Evolutionary conservation across 441 rosid species (phyloP).

Genomic region (Mallotus repandus): DNA sequence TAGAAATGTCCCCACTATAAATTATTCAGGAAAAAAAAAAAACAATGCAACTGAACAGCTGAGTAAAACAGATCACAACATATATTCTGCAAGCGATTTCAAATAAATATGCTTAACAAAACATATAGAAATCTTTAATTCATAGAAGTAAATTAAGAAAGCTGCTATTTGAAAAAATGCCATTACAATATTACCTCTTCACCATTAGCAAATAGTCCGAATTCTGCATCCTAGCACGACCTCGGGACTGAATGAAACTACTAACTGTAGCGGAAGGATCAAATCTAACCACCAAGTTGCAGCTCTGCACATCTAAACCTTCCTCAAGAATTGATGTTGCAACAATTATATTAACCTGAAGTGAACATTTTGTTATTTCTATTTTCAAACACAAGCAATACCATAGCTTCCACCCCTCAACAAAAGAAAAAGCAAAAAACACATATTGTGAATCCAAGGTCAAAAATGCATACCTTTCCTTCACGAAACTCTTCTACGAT

Average conservation of each 20-base stretch:
- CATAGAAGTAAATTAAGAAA: background rate
- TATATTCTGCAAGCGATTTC: background rate
- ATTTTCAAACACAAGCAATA: constrained; percentile 13
- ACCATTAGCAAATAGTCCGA: constrained; percentile 85
- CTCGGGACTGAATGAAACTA: constrained; percentile 95
- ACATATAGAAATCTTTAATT: background rate
- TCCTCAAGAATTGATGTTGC: constrained; percentile 96
- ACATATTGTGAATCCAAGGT: background rate
- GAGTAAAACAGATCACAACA: background rate
- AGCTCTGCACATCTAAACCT: constrained; percentile 88
- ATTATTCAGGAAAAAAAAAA: constrained; percentile 15
- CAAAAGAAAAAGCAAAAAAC: background rate
- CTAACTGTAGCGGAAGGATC: constrained; percentile 74
- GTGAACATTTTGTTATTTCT: constrained; percentile 28
- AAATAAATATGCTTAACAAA: background rate
- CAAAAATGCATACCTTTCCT: constrained; percentile 58
- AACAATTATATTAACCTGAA: constrained; percentile 79
- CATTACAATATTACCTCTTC: constrained; percentile 39
- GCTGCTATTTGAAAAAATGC: background rate
- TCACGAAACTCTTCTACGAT: constrained; percentile 80
- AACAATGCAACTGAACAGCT: background rate
- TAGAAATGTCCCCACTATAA: constrained; percentile 52
- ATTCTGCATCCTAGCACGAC: constrained; percentile 89
- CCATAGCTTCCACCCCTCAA: background rate
- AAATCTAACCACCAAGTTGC: constrained; percentile 85